A percentile compares a stretch with the other conserved stretches of the same genome.
Conservation (phyloP, 306 rosid species). For the Lathyrus tuberosus region DNA sequence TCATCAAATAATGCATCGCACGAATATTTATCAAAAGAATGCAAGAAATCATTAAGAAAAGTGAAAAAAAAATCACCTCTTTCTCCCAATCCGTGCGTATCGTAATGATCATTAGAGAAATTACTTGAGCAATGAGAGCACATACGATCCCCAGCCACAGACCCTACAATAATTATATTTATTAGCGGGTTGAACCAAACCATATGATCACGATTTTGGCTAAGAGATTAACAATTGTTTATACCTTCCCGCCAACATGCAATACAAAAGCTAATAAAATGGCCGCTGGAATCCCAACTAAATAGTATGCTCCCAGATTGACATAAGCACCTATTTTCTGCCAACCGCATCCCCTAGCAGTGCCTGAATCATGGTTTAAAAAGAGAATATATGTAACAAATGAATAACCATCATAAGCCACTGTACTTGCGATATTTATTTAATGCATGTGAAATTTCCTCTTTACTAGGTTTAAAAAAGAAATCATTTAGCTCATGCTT, state of each 20-base stretch:
- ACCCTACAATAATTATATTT: not conserved
- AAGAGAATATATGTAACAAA: not conserved
- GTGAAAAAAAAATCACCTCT: not conserved
- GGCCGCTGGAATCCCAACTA: constrained; percentile 23
- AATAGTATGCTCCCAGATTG: constrained; percentile 38
- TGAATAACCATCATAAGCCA: too few species aligned
- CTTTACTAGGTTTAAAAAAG: too few species aligned
- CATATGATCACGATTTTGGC: not conserved
- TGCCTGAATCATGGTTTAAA: constrained; percentile 19
- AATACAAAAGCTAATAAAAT: constrained; percentile 37
- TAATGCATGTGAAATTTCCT: not conserved
- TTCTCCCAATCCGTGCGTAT: constrained; percentile 17
- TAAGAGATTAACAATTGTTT: not conserved
- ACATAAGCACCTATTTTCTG: constrained; percentile 42
- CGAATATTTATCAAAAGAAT: not conserved
- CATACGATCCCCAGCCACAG: constrained; percentile 1
- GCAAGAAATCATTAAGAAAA: not conserved
- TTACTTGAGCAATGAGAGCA: not conserved
- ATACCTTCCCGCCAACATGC: constrained; percentile 26
- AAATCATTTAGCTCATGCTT: too few species aligned
- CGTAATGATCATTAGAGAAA: constrained; percentile 1
- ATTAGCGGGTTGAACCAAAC: not conserved
- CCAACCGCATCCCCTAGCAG: constrained; percentile 46
- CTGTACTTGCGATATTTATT: not conserved
- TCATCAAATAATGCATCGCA: not conserved